phyloP scores from a whole-genome alignment of 2,329 filamentous ascomycete genomes.

The Talaromyces marneffei region DNA sequence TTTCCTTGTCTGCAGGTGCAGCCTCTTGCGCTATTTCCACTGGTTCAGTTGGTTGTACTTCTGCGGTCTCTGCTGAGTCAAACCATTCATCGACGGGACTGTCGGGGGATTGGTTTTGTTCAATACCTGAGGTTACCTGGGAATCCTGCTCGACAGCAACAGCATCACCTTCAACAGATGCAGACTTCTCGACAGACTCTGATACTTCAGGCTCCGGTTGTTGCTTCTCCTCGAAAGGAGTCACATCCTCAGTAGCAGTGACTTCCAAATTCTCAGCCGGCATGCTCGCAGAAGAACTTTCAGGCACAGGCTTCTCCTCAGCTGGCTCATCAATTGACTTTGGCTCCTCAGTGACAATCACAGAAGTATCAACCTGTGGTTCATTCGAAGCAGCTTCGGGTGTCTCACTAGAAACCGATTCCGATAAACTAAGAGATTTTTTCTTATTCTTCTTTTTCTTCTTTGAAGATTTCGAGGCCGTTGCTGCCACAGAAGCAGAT shows the following conservation, averaged over 20 bases:
- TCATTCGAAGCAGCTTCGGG: not conserved
- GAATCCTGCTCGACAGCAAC: not conserved
- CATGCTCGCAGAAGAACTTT: not conserved
- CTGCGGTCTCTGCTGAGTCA: not conserved
- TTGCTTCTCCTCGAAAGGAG: not conserved
- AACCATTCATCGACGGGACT: conserved; percentile 4
- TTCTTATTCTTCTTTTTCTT: conserved; percentile 16
- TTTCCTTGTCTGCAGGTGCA: not conserved
- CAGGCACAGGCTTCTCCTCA: not conserved
- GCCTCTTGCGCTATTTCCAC: not conserved
- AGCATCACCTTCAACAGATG: not conserved
- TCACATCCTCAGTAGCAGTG: not conserved
- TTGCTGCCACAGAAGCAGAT: not conserved
- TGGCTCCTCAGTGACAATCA: not conserved
- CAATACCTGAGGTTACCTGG: not conserved
- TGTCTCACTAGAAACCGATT: not conserved
- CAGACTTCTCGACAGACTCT: not conserved
- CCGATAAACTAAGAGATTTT: conserved; percentile 10
- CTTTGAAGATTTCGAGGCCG: conserved; percentile 5
- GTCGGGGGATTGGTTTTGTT: not conserved
- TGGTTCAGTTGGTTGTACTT: not conserved
- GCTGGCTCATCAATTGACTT: not conserved
- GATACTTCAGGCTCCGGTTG: not conserved
- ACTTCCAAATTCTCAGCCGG: not conserved
- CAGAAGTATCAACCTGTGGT: not conserved